Evolutionary conservation across 164 flowering plant genomes (phyloP).

Genomic region (Magnolia sinica): DNA sequence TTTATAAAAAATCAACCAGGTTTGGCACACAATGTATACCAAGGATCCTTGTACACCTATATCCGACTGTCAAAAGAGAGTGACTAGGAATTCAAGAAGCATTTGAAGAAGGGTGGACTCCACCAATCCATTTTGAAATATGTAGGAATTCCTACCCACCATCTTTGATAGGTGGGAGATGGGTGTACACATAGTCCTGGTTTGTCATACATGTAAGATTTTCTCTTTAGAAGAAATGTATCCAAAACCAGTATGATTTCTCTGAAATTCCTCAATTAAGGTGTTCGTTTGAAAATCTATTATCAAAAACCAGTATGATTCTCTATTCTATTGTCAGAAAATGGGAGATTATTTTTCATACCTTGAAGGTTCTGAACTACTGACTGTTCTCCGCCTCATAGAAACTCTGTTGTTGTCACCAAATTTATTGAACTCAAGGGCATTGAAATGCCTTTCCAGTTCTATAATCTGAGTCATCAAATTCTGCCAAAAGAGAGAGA

Average conservation of each 20-base stretch:
- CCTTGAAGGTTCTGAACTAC: slow-evolving; percentile 57
- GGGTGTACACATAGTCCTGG: no score
- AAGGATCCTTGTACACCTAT: no score
- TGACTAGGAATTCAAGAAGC: not conserved
- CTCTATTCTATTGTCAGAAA: no score
- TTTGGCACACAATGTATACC: no score
- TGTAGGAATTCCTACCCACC: not conserved
- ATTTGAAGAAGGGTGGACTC: not conserved
- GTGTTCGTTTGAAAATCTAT: no score
- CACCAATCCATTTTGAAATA: not conserved
- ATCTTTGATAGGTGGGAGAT: not conserved
- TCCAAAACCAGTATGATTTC: not conserved
- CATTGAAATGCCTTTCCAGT: slow-evolving; percentile 85
- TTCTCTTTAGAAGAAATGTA: not conserved
- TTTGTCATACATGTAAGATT: no score
- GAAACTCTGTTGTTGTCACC: slow-evolving; percentile 40
- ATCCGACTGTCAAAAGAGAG: not conserved
- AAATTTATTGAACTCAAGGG: slow-evolving; percentile 72
- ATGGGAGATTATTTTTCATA: slow-evolving; percentile 9
- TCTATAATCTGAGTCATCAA: slow-evolving; percentile 68
- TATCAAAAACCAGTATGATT: no score
- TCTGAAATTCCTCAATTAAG: no score
- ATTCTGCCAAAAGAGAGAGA: slow-evolving; percentile 37
- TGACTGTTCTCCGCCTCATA: slow-evolving; percentile 30
- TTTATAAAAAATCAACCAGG: no score